Conservation (phyloP, 2,329 filamentous ascomycete species). For the Magnaporthales sp. region DNA sequence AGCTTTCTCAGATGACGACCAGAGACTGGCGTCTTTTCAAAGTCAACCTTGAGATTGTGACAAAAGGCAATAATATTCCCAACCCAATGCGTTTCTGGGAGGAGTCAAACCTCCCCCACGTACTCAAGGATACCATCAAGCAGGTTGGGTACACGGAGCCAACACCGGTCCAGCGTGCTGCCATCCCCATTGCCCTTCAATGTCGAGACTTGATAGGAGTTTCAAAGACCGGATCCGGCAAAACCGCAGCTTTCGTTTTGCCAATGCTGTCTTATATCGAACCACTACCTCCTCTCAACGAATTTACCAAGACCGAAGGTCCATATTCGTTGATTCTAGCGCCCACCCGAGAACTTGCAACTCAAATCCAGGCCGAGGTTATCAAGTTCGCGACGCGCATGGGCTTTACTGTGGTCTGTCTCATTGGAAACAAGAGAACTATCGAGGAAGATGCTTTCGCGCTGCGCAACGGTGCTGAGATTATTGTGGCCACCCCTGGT, state of each 20-base stretch:
- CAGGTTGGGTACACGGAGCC: constrained; percentile 87
- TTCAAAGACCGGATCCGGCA: constrained; percentile 95
- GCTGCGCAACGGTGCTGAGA: constrained; percentile 86
- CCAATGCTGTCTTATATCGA: constrained; percentile 92
- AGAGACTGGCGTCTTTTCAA: constrained; percentile 99
- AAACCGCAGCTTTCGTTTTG: constrained; percentile 90
- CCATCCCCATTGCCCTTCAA: constrained; percentile 90
- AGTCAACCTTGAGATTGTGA: constrained; percentile 94
- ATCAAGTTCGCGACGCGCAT: constrained; percentile 85
- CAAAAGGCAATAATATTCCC: constrained; percentile 84
- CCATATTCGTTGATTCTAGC: constrained; percentile 96
- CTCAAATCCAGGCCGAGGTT: constrained; percentile 93
- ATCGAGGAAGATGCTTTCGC: constrained; percentile 90
- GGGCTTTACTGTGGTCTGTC: constrained; percentile 90
- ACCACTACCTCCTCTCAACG: constrained; percentile 75
- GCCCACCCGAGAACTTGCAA: constrained; percentile 91
- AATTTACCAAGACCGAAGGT: constrained; percentile 84
- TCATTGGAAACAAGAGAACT: constrained; percentile 85
- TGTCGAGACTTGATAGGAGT: constrained; percentile 96
- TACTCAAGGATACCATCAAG: constrained; percentile 72
- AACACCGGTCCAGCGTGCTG: constrained; percentile 83
- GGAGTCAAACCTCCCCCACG: constrained; percentile 72
- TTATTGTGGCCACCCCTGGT: constrained; percentile 96
- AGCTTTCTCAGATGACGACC: constrained; percentile 86
- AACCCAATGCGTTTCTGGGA: constrained; percentile 94